phyloP scores from a whole-genome alignment of 2,329 filamentous ascomycete genomes.

The Davidsoniella neocaledoniae region DNA sequence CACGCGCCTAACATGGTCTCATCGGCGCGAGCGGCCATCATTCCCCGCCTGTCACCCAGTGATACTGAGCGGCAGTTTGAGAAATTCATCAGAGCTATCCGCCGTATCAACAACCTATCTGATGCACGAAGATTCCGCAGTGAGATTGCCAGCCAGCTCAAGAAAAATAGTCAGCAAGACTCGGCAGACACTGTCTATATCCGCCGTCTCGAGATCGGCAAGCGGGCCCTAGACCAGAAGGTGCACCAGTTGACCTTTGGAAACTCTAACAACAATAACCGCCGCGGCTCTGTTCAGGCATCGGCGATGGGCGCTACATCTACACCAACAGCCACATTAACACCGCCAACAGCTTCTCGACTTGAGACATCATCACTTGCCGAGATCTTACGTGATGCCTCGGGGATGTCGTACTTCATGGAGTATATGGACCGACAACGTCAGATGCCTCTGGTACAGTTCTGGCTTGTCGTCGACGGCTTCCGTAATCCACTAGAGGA shows the following conservation, averaged over 20 bases:
- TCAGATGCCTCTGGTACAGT: constrained; percentile 81
- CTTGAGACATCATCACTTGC: constrained; percentile 61
- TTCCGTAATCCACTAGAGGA: constrained; percentile 89
- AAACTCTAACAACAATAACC: constrained; percentile 39
- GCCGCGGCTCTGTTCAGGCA: background rate
- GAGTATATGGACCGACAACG: constrained; percentile 93
- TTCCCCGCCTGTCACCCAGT: constrained; percentile 62
- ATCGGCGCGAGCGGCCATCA: constrained; percentile 44
- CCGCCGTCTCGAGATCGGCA: constrained; percentile 78
- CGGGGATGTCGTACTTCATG: constrained; percentile 96
- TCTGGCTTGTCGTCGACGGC: constrained; percentile 95
- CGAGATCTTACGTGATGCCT: constrained; percentile 77
- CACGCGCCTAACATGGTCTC: constrained; percentile 73
- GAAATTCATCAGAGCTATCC: constrained; percentile 76
- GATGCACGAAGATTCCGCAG: constrained; percentile 86
- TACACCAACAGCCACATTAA: constrained; percentile 14
- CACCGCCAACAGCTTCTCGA: constrained; percentile 33
- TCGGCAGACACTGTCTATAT: constrained; percentile 75
- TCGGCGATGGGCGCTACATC: constrained; percentile 13
- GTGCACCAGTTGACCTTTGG: constrained; percentile 49
- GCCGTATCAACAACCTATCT: constrained; percentile 77
- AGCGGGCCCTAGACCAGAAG: constrained; percentile 75
- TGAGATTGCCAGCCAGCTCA: constrained; percentile 81
- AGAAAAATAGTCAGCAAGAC: constrained; percentile 63
- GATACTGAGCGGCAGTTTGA: constrained; percentile 91